Evolutionary conservation across 257 asterid species (phyloP).

Genomic region (Voacanga thouarsii): DNA sequence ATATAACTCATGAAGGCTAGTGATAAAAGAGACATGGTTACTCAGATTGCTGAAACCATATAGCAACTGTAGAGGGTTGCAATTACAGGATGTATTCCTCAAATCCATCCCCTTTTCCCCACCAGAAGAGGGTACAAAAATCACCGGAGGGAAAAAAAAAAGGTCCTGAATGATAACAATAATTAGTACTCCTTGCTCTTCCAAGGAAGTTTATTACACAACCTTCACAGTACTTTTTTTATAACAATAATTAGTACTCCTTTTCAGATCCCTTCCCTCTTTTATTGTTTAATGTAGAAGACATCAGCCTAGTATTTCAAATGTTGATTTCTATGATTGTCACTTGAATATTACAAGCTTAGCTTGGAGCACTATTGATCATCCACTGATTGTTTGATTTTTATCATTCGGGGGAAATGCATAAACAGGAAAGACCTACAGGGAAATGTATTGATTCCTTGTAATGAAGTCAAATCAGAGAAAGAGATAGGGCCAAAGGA

Average conservation of each 20-base stretch:
- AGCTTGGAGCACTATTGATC: neutral
- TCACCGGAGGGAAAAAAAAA: neutral
- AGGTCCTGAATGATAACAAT: neutral
- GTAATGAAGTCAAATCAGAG: neutral
- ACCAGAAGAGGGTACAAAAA: too few relatives aligned
- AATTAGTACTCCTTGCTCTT: neutral
- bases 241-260: neutral
- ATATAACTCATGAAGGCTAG: neutral
- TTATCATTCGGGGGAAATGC: neutral
- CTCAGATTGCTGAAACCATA: neutral
- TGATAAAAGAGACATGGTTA: neutral
- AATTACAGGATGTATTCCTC: neutral
- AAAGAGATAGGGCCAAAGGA: constrained; percentile 6
- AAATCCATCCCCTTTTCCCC: neutral
- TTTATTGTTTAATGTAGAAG: neutral
- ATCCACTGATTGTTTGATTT: neutral
- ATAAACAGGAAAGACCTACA: neutral
- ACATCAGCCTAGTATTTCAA: neutral
- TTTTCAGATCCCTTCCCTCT: neutral
- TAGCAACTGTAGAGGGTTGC: neutral
- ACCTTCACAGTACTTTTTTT: neutral
- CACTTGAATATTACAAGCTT: neutral
- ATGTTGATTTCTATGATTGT: neutral
- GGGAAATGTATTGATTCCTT: neutral
- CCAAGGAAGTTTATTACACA: neutral